phyloP scores from a whole-genome alignment of 306 rosid genomes.

The Vigna mungo region DNA sequence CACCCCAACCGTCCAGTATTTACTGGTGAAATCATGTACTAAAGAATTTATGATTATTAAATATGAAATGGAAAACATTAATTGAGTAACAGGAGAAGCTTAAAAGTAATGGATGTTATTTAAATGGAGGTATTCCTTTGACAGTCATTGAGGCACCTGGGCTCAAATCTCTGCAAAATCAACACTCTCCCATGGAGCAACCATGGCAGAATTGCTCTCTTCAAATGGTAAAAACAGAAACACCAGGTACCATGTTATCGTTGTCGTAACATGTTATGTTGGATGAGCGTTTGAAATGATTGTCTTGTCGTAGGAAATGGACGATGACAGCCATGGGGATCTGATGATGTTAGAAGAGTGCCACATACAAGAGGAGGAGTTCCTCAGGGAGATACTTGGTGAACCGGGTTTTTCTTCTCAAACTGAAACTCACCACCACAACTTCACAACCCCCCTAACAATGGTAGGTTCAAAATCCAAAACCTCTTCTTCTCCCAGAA shows the following conservation, averaged over 20 bases:
- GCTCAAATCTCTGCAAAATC: no score
- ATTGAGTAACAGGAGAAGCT: no score
- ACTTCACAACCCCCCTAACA: no score
- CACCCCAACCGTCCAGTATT: no score
- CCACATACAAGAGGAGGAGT: conserved; percentile 27
- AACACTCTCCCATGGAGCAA: no score
- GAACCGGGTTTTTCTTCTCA: background rate
- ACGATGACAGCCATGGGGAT: background rate
- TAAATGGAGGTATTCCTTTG: background rate
- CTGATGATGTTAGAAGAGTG: background rate
- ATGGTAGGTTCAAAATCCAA: background rate
- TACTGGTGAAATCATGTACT: no score
- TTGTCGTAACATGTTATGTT: no score
- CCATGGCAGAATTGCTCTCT: no score
- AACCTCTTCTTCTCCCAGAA: background rate
- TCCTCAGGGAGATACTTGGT: conserved; percentile 40
- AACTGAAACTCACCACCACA: background rate
- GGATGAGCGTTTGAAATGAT: no score
- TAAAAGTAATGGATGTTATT: no score
- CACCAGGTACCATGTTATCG: background rate
- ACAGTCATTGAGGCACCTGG: background rate
- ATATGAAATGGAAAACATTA: no score
- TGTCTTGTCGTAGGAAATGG: conserved; percentile 31
- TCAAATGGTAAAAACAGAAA: conserved; percentile 13
- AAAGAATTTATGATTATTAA: no score